Base-by-base conservation (phyloP, 2,329 filamentous ascomycete species). In the Incumbomyces delicatus region DNA sequence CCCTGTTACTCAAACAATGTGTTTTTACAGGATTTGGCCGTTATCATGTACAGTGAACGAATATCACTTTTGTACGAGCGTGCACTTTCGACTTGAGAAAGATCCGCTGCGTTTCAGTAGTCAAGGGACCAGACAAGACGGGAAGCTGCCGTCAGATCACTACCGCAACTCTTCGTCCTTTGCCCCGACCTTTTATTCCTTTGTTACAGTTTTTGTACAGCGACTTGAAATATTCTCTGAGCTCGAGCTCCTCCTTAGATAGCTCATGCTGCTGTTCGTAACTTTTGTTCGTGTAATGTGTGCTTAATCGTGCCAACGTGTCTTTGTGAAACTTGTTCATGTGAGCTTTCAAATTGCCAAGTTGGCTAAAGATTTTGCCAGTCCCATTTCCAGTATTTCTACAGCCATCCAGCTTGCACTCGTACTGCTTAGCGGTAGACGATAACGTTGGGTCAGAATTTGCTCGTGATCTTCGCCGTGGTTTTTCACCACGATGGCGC, bases 131-230 rank as follows among this genome's bases (percentile, higher is more conserved):
- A 27, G 22, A 27, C 4, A 4, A 27, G 22, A 27, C 8, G 4
- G 8, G 4, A 8, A 27, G 22, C 8, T 27, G 22, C 8, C 22
- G 22, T 27, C 8, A 27, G 22, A 27, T 27, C 22, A 57, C 43
- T 7, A 57, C 50, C 37, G 56, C 53, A 18, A 88, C 83, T 48
- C 80, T 80, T 47, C 87, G 75, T 57, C 89, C 85, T 62, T 90
- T 92, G 36, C 92, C 92, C 38, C 92, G 81, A 10, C 92, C 92
- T 67, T 95, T 96, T 72, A 96, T 95, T 1, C 92, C 92, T 66
- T 95, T 95, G 75, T 96, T 96, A 68, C 85, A 89, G 68, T 96
- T 94, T 72, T 94, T 95, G 75, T 95, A 95, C n/a, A 95, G 73
- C 1, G 75, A 75, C 3, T 81, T 77, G 61, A 96, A 92, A 67